phyloP scores from a whole-genome alignment of 2,329 filamentous ascomycete genomes.

The Diplocarpon rosae region DNA sequence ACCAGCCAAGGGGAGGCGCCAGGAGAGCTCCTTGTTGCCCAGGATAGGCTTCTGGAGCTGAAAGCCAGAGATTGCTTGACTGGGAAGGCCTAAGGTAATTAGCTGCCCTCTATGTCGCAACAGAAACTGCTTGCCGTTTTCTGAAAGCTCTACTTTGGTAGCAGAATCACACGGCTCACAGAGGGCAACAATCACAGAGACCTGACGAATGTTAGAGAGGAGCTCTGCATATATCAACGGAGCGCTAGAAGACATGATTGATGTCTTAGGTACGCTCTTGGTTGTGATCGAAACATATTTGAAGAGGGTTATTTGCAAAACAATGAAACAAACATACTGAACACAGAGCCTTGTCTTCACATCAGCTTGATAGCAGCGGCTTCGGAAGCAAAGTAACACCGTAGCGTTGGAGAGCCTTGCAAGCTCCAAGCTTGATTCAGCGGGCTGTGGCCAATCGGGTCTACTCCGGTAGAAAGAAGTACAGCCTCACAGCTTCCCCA shows the following conservation, averaged over 20 bases:
- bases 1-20: slow-evolving; percentile 39
- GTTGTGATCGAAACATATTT: slow-evolving; percentile 1
- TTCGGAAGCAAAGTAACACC: too few species aligned
- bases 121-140: slow-evolving; percentile 35
- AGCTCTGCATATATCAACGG: slow-evolving; percentile 50
- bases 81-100: slow-evolving; percentile 29
- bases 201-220: slow-evolving; percentile 51
- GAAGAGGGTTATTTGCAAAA: neutral
- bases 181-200: slow-evolving; percentile 46
- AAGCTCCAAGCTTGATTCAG: too few species aligned
- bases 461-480: neutral
- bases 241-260: slow-evolving; percentile 9
- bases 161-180: slow-evolving; percentile 27
- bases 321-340: neutral
- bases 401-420: too few species aligned
- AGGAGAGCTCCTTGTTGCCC: slow-evolving; percentile 33
- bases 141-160: slow-evolving; percentile 30
- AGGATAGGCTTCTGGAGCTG: slow-evolving; percentile 15
- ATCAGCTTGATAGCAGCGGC: too few species aligned
- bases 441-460: too few species aligned
- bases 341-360: too few species aligned
- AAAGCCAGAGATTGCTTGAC: slow-evolving; percentile 22
- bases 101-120: slow-evolving; percentile 38
- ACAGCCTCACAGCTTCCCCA: slow-evolving; percentile 6
- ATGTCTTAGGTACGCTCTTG: neutral